Evolutionary conservation across 805 yeast species (phyloP).

Genomic region (Metschnikowia lunata): DNA sequence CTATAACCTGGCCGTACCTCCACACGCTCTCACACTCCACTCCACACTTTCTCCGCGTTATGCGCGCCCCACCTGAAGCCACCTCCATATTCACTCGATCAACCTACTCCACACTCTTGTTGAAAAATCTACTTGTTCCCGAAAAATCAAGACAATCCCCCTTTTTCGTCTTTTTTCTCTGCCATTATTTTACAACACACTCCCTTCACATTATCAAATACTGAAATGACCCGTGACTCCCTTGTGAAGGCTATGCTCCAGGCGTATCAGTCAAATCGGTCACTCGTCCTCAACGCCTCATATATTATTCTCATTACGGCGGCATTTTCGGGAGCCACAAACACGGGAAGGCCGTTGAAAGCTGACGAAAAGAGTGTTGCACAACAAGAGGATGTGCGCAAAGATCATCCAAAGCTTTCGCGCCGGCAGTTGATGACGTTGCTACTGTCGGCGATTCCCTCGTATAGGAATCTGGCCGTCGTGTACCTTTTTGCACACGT

Average conservation of each 20-base stretch:
- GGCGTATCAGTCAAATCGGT: slow-evolving; percentile 38
- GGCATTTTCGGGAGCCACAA: slow-evolving; percentile 41
- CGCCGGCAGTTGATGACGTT: slow-evolving; percentile 28
- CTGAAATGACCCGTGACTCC: too few relatives aligned
- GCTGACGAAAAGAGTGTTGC: slow-evolving; percentile 9
- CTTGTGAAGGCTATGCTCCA: slow-evolving; percentile 27
- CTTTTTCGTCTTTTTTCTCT: too few relatives aligned
- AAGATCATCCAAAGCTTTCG: slow-evolving; percentile 24
- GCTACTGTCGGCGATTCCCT: slow-evolving; percentile 35
- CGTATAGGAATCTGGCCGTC: slow-evolving; percentile 25
- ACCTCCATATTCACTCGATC: too few relatives aligned
- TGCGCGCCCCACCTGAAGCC: too few relatives aligned
- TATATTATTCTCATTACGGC: slow-evolving; percentile 39
- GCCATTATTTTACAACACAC: too few relatives aligned
- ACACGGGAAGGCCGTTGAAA: slow-evolving; percentile 15
- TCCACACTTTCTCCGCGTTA: too few relatives aligned
- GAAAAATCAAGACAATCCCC: too few relatives aligned
- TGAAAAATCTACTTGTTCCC: too few relatives aligned
- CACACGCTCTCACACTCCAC: too few relatives aligned
- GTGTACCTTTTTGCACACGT: slow-evolving; percentile 49
- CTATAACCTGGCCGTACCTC: too few relatives aligned
- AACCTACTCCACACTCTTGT: too few relatives aligned
- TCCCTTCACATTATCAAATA: too few relatives aligned
- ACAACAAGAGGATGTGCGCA: slow-evolving; percentile 7
- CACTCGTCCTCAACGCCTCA: slow-evolving; percentile 37